Percentiles rank a stretch among this genome's conserved stretches.
These are phyloP conservation scores for Calendula officinalis DNA, from an alignment of 129 eudicot species.

Conservation along the genomic window DNA sequence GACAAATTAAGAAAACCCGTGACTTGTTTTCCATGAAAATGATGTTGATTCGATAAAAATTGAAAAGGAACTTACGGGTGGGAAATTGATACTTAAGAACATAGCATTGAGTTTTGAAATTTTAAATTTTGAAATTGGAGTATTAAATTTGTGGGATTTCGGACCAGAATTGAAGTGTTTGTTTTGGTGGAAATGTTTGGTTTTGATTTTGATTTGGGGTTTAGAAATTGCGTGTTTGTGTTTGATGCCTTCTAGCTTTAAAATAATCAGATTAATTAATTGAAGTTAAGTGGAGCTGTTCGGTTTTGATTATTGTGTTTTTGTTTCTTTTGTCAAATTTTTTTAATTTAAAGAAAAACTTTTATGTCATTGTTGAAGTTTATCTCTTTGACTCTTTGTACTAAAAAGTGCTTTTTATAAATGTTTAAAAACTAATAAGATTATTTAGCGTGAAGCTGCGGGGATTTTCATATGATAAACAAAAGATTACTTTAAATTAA, in stretches of 20 bases:
- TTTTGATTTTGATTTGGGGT: background rate
- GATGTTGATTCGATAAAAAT: conserved; percentile 18
- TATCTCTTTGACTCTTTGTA: too few species aligned
- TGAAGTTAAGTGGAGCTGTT: background rate
- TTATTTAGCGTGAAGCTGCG: too few species aligned
- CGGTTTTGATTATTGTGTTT: conserved; percentile 6
- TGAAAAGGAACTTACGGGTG: conserved; percentile 17
- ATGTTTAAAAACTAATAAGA: too few species aligned
- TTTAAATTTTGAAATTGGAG: background rate
- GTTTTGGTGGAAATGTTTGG: conserved; percentile 5
- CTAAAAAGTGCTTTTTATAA: too few species aligned
- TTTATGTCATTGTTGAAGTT: background rate
- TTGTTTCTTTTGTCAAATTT: conserved; percentile 25
- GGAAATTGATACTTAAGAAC: conserved; percentile 7
- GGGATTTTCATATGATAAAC: too few species aligned
- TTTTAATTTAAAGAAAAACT: background rate
- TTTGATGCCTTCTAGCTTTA: conserved; percentile 21
- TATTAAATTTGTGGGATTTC: conserved; percentile 5
- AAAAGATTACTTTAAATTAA: too few species aligned
- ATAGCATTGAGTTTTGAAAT: conserved; percentile 2
- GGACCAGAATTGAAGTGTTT: conserved; percentile 5
- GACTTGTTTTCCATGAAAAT: background rate
- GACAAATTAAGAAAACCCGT: conserved; percentile 11
- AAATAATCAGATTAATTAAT: conserved; percentile 10
- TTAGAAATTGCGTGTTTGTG: conserved; percentile 23